Base-by-base conservation (phyloP, 2,329 filamentous ascomycete species). In the Sclerotinia sclerotiorum region DNA sequence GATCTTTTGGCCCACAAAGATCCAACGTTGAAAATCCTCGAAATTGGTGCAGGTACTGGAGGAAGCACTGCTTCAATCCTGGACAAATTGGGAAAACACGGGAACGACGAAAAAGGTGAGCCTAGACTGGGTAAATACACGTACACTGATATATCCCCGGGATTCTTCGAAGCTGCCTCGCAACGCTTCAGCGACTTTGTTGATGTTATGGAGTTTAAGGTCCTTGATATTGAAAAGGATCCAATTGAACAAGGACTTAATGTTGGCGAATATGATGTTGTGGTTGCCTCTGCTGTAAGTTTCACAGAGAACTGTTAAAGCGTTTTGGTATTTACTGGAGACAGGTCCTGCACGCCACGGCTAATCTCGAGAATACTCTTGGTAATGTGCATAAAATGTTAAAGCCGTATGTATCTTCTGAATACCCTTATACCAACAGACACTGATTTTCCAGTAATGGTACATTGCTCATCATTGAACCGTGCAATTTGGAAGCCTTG, bases 221-320 rank as follows among this genome's bases (percentile, higher is more conserved):
- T 74, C 17, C 73, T 80, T 5, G 76, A 81, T 69, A 78, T 80
- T 44, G 74, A 76, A 44, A 68, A 73, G 39, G 75, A 78, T 46
- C 75, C 76, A 0, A 57, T 54, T 0, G 61, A 65, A 5, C 79
- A 81, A 67, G 79, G 79, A 11, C 80, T 79, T 49, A 72, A 76
- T n/a, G 70, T 69, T 0, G 73, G 71, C 8, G 62, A 68, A 0
- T 81, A 72, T 68, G 75, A 76, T 65, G 51, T 76, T 32, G 70
- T 76, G 11, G 58, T 76, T 67, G 74, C 75, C 10, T 52, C 73
- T 19, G 73, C 75, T 68, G 74, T 76, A 35, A 52, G 62, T n/a
- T n/a, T n/a, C n/a, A n/a, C n/a, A n/a, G n/a, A n/a, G n/a, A n/a
- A n/a, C n/a, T n/a, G n/a, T n/a, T n/a, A n/a, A n/a, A n/a, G n/a